Percentiles rank a stretch among this genome's conserved stretches.
Conservation (phyloP, 176 grass and related monocot species). For the Triticum urartu region DNA sequence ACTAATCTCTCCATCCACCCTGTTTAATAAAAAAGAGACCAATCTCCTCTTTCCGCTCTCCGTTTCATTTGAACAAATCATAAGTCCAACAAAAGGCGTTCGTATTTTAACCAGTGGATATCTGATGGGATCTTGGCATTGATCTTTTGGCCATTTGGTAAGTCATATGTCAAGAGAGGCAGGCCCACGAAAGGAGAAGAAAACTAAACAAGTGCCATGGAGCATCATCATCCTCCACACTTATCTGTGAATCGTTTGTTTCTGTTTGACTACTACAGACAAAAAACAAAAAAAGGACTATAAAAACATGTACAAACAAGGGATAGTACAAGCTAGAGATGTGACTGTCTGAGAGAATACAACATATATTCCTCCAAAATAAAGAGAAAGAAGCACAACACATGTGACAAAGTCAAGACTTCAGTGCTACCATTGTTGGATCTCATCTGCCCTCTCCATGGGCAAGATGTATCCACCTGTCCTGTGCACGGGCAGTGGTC, state of each 20-base stretch:
- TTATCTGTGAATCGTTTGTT: neutral
- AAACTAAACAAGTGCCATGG: neutral
- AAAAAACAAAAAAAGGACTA: neutral
- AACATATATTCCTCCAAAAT: neutral
- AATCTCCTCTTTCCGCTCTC: neutral
- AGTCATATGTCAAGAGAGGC: conserved; percentile 12
- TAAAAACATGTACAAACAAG: neutral
- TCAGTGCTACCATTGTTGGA: neutral
- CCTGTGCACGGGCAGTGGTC: neutral
- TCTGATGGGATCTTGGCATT: neutral
- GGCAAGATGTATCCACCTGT: neutral
- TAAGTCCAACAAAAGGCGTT: neutral
- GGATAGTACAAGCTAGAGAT: neutral
- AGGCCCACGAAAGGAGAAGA: neutral
- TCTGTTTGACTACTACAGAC: neutral
- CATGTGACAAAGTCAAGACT: neutral
- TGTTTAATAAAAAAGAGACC: neutral
- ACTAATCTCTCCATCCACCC: neutral
- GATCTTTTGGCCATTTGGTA: conserved; percentile 15
- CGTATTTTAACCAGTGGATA: neutral
- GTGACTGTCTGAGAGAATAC: neutral
- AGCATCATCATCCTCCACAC: neutral
- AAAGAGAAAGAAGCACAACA: neutral
- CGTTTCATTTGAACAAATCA: conserved; percentile 19
- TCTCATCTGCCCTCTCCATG: neutral